Percentiles rank a stretch among this genome's conserved stretches.
phyloP scores from a whole-genome alignment of 805 yeast species.

The Wickerhamomyces queroliae region DNA sequence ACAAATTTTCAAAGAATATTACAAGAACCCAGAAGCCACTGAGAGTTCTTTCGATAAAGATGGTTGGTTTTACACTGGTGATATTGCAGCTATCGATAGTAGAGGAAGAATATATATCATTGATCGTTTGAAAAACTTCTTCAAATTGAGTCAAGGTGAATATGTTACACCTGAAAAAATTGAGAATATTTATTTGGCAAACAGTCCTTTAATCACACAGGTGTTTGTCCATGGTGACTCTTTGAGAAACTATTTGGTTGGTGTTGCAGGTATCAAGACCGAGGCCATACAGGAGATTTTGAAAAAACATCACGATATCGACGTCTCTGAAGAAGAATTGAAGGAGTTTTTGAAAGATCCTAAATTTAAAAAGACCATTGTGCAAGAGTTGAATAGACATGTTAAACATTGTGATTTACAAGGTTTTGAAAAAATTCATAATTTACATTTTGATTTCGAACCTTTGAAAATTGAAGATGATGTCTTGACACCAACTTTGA shows the following conservation, averaged over 20 bases:
- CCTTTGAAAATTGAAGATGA: constrained; percentile 57
- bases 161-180: constrained; percentile 74
- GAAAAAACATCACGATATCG: constrained; percentile 9
- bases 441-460: constrained; percentile 46
- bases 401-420: constrained; percentile 32
- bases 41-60: constrained; percentile 44
- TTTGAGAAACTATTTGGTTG: constrained; percentile 49
- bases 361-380: constrained; percentile 12
- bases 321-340: constrained; percentile 8
- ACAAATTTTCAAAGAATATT: constrained; percentile 51
- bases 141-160: constrained; percentile 59
- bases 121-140: constrained; percentile 75
- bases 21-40: constrained; percentile 49
- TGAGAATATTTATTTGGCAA: constrained; percentile 55
- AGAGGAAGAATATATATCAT: constrained; percentile 54
- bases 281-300: constrained; percentile 20
- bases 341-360: constrained; percentile 11
- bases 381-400: constrained; percentile 14
- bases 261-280: constrained; percentile 55
- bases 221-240: constrained; percentile 63
- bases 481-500: constrained; percentile 63
- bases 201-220: constrained; percentile 46
- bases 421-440: constrained; percentile 61
- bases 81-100: constrained; percentile 45
- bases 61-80: constrained; percentile 67